Conservation (phyloP, 208 protist species). For the Eutreptiella sp. region DNA sequence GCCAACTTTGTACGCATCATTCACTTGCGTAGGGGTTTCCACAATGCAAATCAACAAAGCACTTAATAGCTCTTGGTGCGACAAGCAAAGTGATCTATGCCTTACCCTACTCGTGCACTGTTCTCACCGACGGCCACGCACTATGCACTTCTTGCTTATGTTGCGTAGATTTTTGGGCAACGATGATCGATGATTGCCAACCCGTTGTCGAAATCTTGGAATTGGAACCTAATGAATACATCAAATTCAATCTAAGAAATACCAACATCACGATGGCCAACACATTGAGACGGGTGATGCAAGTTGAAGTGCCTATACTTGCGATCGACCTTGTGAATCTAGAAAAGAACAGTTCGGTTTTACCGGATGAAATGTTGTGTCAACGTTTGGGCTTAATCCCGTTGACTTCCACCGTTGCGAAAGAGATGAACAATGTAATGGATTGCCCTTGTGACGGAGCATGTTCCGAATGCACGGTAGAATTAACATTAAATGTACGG, state of each 20-base stretch:
- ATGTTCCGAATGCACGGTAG: slow-evolving; percentile 74
- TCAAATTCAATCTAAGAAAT: slow-evolving; percentile 76
- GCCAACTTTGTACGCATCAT: too few species aligned
- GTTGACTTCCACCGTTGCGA: slow-evolving; percentile 75
- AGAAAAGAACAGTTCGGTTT: slow-evolving; percentile 84
- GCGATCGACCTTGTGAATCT: slow-evolving; percentile 95
- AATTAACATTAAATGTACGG: slow-evolving; percentile 61
- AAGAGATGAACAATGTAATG: slow-evolving; percentile 60
- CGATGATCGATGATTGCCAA: too few species aligned
- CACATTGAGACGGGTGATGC: slow-evolving; percentile 91
- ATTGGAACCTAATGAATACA: slow-evolving; percentile 19
- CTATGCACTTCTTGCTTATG: too few species aligned
- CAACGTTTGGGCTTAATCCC: slow-evolving; percentile 97
- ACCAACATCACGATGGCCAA: slow-evolving; percentile 90
- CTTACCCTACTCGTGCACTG: too few species aligned
- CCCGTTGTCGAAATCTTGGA: too few species aligned
- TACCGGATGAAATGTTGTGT: slow-evolving; percentile 97
- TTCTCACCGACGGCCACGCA: too few species aligned
- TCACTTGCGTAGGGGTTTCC: too few species aligned
- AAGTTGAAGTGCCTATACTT: slow-evolving; percentile 96
- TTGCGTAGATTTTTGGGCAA: too few species aligned
- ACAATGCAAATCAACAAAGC: too few species aligned
- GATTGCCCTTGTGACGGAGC: slow-evolving; percentile 71
- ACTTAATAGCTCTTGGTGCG: too few species aligned
- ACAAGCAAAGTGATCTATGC: too few species aligned